Base-by-base conservation (phyloP, 352 stramenopile genomes). In the Phytophthora foliorum region DNA sequence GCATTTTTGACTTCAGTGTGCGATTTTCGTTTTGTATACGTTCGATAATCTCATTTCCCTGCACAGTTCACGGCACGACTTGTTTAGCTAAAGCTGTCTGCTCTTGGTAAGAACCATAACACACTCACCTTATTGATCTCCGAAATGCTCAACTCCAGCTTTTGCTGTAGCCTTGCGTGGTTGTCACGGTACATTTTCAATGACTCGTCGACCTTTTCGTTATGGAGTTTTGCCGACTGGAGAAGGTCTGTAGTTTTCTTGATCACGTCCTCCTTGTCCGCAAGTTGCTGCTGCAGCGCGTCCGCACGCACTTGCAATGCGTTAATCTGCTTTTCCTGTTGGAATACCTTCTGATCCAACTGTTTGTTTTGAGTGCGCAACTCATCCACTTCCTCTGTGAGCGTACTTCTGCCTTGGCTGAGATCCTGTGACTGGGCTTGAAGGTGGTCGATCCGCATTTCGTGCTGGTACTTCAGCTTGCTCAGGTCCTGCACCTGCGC, bases 31-130 rank as follows among this genome's bases (percentile, higher is more conserved):
- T 89, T 38, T 97, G 91, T 60, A 97, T 94, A 8, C 87, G 86
- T 59, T 96, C 86, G 31, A 97, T 97, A 41, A 97, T 94, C 48
- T 95, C 86, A 51, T 97, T 97, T 45, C 91, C 91, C 88, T 95
- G 48, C 1, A 48, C 32, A 39, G 32, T 29, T n/a, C n/a, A 53
- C 42, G n/a, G 41, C n/a, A 19, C 21, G 53, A 39, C 45, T 6
- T 22, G 22, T n/a, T 58, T 19, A 63, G 53, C 13, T 5, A 24
- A 44, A 31, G 22, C 16, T 24, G 24, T 22, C 19, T 25, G 9
- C 7, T 48, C 19, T 19, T 48, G 22, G n/a, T 21, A 8, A 19
- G 17, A 44, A 44, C 22, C 14, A 16, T 44, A 48, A 16, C 41
- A 4, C 39, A 39, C 54, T 27, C 42, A 95, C 88, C 87, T 97